Conservation (phyloP, 148 eudicot species). For the Pouteria glomerata region DNA sequence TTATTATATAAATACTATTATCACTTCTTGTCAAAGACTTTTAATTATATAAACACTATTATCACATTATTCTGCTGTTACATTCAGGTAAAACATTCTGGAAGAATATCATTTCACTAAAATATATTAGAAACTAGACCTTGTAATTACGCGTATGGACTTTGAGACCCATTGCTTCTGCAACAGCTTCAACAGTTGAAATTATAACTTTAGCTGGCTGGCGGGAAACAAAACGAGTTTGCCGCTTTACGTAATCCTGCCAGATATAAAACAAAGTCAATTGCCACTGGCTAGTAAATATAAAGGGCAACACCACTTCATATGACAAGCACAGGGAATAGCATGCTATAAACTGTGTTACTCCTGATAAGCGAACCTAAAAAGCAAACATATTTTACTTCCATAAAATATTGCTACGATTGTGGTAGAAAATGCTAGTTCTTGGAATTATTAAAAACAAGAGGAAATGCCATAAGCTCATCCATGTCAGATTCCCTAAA, state of each 20-base stretch:
- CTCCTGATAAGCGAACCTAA: too few species aligned
- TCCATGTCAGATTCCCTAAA: too few species aligned
- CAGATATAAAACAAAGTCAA: not conserved
- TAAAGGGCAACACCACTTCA: not conserved
- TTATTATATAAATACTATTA: too few species aligned
- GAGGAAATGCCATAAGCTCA: too few species aligned
- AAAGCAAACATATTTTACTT: not conserved
- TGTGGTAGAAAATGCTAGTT: not conserved
- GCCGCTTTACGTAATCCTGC: conserved; percentile 87
- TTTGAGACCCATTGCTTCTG: conserved; percentile 79
- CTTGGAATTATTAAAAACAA: too few species aligned
- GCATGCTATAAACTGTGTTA: too few species aligned
- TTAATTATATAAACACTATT: too few species aligned
- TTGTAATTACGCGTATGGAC: conserved; percentile 73
- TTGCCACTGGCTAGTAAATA: not conserved
- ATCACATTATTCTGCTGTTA: too few species aligned
- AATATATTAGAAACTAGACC: too few species aligned
- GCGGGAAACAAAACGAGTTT: conserved; percentile 96
- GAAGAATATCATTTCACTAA: too few species aligned
- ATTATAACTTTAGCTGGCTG: conserved; percentile 69
- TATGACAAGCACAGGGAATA: not conserved
- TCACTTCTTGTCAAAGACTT: too few species aligned
- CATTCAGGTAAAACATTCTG: too few species aligned
- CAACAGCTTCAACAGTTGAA: conserved; percentile 64
- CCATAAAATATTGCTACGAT: not conserved